Evolutionary conservation across 345 rosid species (phyloP), one percentile per base, ranked within the genome.

Genomic region (Pelargonium nanum): DNA sequence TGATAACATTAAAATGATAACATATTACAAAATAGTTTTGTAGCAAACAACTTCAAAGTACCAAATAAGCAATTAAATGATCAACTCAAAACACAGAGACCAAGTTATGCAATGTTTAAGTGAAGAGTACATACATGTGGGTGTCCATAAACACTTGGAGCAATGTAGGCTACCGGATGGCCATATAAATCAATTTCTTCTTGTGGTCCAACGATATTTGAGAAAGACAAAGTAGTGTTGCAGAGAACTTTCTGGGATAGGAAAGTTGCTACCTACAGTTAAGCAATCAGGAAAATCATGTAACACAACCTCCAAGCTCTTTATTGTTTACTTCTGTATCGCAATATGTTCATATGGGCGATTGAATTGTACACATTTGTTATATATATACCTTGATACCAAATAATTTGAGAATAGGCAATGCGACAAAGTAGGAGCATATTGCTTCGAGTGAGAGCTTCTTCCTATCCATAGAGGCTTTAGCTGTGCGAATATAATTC

Each of bases 151-250:
- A 63, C 70, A 61, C 66, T 63, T 0, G 82, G 79, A 6, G 79
- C 79, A 50, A 78, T 22, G 19, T 55, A 75, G 28, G 72, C 58
- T 10, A 75, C 34, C 0, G 77, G 73, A 60, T 75, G 75, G 6
- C 82, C 79, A 40, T 19, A 72, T 7, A 66, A 61, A 56, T 70
- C 64, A 12, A 78, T 62, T 64, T 78, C 79, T 52, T 78, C 77
- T 6, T n/a, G 17, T 0, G 82, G 82, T 7, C 77, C 82, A 22
- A 45, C 61, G 57, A 75, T 62, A 15, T 78, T 78, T 2, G 82
- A 78, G 50, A 66, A 70, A 5, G 67, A 25, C 24, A 75, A 0
- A 4, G 79, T 72, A 2, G 75, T 75, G 59, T 69, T 53, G 15
- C 10, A 1, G 56, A 20, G 1, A 1, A 53, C 19, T 53, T 21